These are phyloP conservation scores for Podospora didyma DNA, from an alignment of 495 filamentous ascomycete genomes.

Conservation along the genomic window DNA sequence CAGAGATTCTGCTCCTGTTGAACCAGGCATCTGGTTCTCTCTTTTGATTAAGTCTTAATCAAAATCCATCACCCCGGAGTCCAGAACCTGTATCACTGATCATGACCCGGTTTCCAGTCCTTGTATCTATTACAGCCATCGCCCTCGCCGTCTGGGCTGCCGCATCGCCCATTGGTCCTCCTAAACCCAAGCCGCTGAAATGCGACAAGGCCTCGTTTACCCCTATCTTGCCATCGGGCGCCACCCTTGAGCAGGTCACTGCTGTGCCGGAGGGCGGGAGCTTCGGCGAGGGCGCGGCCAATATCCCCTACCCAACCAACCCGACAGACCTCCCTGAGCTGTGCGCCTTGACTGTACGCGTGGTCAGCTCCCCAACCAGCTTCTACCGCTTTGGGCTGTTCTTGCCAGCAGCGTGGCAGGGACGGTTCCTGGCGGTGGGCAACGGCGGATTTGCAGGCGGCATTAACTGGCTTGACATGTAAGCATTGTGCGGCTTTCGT, in stretches of 20 bases:
- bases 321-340: conserved; percentile 44
- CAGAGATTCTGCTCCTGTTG: too few relatives aligned
- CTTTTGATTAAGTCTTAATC: too few relatives aligned
- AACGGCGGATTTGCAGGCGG: conserved; percentile 47
- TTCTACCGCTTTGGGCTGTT: conserved; percentile 48
- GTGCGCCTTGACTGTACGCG: conserved; percentile 46
- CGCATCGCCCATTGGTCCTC: background rate
- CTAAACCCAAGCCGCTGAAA: background rate
- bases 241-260: conserved; percentile 29
- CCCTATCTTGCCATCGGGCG: conserved; percentile 18
- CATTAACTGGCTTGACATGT: conserved; percentile 48
- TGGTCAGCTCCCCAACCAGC: conserved; percentile 38
- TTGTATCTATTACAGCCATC: background rate
- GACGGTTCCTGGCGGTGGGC: conserved; percentile 37
- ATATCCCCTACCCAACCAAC: conserved; percentile 41
- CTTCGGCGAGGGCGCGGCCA: conserved; percentile 32
- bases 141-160: background rate
- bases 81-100: background rate
- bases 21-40: too few relatives aligned
- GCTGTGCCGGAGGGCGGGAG: conserved; percentile 27
- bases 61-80: too few relatives aligned
- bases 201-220: conserved; percentile 25
- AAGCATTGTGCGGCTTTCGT: background rate
- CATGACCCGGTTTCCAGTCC: conserved; percentile 1
- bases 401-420: conserved; percentile 47